Evolutionary conservation across 2,329 filamentous ascomycete species (phyloP), one percentile per base, ranked within the genome.

Genomic region (Gremmenia infestans): DNA sequence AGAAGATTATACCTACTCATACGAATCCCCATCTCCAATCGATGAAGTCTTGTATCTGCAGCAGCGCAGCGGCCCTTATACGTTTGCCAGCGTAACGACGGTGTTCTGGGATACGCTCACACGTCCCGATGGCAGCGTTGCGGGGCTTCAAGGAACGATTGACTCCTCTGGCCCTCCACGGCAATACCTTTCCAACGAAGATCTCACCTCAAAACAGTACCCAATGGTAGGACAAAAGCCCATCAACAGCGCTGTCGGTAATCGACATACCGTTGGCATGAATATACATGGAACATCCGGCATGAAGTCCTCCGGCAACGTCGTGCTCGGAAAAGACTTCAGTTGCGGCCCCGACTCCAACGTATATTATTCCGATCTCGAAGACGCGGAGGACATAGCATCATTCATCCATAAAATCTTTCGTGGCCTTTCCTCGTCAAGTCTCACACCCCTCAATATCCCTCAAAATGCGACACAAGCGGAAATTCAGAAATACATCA

Each of bases 281-380:
- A 82, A 82, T 65, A 67, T 82, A 4, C 82, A 82, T 68, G 79
- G 79, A 8, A 82, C 80, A 0, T 81, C 78, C 0, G 80, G 80
- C 1, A 70, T 81, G 22, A 72, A 73, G 5, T 81, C 79, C 2
- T 66, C 72, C 0, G 78, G 79, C 1, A 70, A 71, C 4, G 78
- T 81, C 3, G 63, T 72, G 6, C 71, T 81, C 0, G 75, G 78
- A 48, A 66, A 68, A 1, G 73, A 73, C 1, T 76, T 76, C 59
- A 67, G 73, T 5, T 74, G 78, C 0, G 71, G 73, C 2, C 72
- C 76, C 0, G 69, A 72, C 43, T 60, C 61, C 2, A 72, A 72
- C 19, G 69, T 78, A 54, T 81, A 79, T 68, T 79, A 77, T 67
- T 72, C 70, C 23, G 63, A 81, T 60, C 69, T 73, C 0, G 74